Percentiles rank a stretch among this genome's conserved stretches.
These are phyloP conservation scores for Anthoceros angustus DNA, from an alignment of 225 moss, liverwort and hornwort species.

Conservation along the genomic window DNA sequence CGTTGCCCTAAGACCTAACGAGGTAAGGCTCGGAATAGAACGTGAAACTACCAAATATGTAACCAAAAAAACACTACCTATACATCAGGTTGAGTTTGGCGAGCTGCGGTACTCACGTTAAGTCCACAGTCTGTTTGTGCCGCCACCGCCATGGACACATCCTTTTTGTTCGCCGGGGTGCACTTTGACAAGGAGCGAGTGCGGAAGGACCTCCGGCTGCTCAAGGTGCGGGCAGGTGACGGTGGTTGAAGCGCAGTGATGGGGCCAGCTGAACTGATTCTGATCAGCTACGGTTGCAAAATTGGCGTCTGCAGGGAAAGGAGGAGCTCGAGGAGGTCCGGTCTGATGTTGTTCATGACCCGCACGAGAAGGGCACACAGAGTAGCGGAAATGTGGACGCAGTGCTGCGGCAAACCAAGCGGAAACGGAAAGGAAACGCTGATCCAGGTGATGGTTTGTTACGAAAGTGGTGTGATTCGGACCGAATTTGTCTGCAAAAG, in stretches of 20 bases:
- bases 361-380: not conserved
- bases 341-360: not conserved
- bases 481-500: not conserved
- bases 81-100: too few species aligned
- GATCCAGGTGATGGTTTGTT: too few species aligned
- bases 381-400: not conserved
- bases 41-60: too few species aligned
- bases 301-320: not conserved
- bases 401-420: too few species aligned
- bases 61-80: too few species aligned
- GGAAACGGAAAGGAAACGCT: too few species aligned
- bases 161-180: slow-evolving; percentile 57
- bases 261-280: not conserved
- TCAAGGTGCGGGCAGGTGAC: slow-evolving; percentile 16
- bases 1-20: too few species aligned
- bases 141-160: slow-evolving; percentile 33
- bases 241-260: not conserved
- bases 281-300: slow-evolving; percentile 11
- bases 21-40: too few species aligned
- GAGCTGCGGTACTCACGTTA: too few species aligned
- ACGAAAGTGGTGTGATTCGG: too few species aligned
- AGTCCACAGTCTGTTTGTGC: too few species aligned
- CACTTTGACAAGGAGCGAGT: slow-evolving; percentile 47
- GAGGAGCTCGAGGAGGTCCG: not conserved
- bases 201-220: slow-evolving; percentile 32